Evolutionary conservation across 2,329 filamentous ascomycete genomes (phyloP).

Genomic region (Trichoderma afroharzianum): DNA sequence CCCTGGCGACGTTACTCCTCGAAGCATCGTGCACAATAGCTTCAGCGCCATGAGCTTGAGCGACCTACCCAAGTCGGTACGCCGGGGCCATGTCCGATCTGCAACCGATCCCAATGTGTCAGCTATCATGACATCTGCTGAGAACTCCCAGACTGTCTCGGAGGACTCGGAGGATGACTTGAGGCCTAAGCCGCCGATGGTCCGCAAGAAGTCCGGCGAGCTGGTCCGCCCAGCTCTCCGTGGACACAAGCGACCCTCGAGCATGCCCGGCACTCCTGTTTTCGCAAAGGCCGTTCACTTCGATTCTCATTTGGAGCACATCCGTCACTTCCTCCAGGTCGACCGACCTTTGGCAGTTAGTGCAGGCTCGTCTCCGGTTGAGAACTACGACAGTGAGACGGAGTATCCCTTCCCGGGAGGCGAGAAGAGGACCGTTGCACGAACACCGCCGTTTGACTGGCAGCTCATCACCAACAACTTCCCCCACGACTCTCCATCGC

Average conservation of each 20-base stretch:
- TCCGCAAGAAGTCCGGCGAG: slow-evolving; percentile 97
- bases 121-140: slow-evolving; percentile 44
- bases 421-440: slow-evolving; percentile 36
- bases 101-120: slow-evolving; percentile 52
- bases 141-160: slow-evolving; percentile 49
- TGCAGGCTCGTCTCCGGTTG: slow-evolving; percentile 85
- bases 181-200: slow-evolving; percentile 76
- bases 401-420: slow-evolving; percentile 80
- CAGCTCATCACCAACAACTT: slow-evolving; percentile 85
- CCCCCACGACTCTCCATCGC: slow-evolving; percentile 52
- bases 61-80: slow-evolving; percentile 36
- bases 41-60: slow-evolving; percentile 46
- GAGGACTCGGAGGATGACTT: slow-evolving; percentile 63
- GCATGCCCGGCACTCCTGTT: slow-evolving; percentile 95
- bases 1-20: not conserved
- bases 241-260: slow-evolving; percentile 75
- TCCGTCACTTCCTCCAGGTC: slow-evolving; percentile 90
- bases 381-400: slow-evolving; percentile 78
- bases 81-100: slow-evolving; percentile 51
- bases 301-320: slow-evolving; percentile 92
- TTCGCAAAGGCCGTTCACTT: slow-evolving; percentile 98
- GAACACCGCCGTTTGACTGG: slow-evolving; percentile 68
- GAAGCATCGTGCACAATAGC: slow-evolving; percentile 39
- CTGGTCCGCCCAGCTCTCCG: slow-evolving; percentile 89
- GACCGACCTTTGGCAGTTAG: slow-evolving; percentile 95